Percentiles rank a stretch among this genome's conserved stretches.
Conservation (phyloP, 2,329 filamentous ascomycete genomes). For the Colletotrichum costaricense region DNA sequence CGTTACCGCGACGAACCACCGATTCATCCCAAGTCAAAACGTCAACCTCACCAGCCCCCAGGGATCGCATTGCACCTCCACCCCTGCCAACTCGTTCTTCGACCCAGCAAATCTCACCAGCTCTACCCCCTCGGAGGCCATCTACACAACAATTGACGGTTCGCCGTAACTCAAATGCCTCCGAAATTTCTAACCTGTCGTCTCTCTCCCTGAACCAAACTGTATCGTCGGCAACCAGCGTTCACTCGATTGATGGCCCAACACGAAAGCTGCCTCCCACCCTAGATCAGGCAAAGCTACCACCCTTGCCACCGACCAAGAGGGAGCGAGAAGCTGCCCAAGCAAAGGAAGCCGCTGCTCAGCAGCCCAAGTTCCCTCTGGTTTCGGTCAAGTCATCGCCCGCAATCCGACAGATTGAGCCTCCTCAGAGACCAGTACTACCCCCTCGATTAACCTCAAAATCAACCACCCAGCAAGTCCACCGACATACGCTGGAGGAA, state of each 20-base stretch:
- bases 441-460: conserved; percentile 65
- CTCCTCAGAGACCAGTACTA: conserved; percentile 52
- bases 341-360: conserved; percentile 41
- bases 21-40: conserved; percentile 37
- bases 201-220: conserved; percentile 60
- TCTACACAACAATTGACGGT: conserved; percentile 56
- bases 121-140: conserved; percentile 61
- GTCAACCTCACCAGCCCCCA: conserved; percentile 40
- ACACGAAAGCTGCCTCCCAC: conserved; percentile 66
- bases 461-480: conserved; percentile 46
- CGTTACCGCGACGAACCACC: conserved; percentile 52
- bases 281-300: conserved; percentile 67
- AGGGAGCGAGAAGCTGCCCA: conserved; percentile 64
- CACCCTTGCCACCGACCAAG: conserved; percentile 66
- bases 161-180: conserved; percentile 68
- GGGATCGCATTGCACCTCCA: conserved; percentile 45
- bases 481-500: conserved; percentile 15
- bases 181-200: conserved; percentile 66
- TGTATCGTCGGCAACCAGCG: conserved; percentile 60
- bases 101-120: conserved; percentile 54
- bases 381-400: conserved; percentile 52
- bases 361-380: conserved; percentile 44
- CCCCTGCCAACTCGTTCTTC: conserved; percentile 52
- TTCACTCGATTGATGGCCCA: conserved; percentile 54
- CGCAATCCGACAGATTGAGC: conserved; percentile 46